Base-by-base conservation (phyloP, 352 stramenopile species). In the Bremia lactucae region DNA sequence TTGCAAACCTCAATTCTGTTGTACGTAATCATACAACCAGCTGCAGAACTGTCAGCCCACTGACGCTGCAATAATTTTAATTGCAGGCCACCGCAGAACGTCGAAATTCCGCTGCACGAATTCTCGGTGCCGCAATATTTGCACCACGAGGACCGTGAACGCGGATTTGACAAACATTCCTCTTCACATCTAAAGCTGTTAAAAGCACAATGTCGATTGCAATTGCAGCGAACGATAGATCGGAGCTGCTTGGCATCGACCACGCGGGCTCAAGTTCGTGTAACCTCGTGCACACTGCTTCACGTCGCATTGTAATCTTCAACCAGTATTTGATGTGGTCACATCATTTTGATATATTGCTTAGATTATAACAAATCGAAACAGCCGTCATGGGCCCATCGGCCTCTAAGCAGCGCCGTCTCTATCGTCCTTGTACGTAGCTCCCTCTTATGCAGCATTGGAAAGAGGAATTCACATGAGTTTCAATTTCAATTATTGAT, bases 41-140 rank as follows among this genome's bases (percentile, higher is more conserved):
- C 42, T 28, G 20, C 31, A 28, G n/a, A 41, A 23, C 36, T 18
- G 2, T 25, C 29, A 34, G 23, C 23, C 11, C 31, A 35, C 31
- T 65, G 21, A 64, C 19, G 5, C 14, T 33, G 35, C 48, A 25
- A 42, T 46, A 26, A 38, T 36, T 13, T 53, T 36, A 10, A 21
- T 11, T 6, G 23, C 38, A 68, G 57, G 6, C 24, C 40, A 4
- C 14, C 6, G 0, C 40, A 49, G 20, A 37, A 65, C 31, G 19
- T 51, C 38, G 41, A 39, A 46, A 42, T 62, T 2, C 15, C 31
- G 20, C 41, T 83, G 13, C 65, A 70, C 14, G 64, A 78, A 29
- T 82, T 84, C 46, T 78, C 72, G 4, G 43, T 77, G 7, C 72
- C 72, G 15, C 51, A 68, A 21, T 55, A 68, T 36, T 36, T 79